Conservation (phyloP, 2,329 filamentous ascomycete species). For the Phialophora tarda region DNA sequence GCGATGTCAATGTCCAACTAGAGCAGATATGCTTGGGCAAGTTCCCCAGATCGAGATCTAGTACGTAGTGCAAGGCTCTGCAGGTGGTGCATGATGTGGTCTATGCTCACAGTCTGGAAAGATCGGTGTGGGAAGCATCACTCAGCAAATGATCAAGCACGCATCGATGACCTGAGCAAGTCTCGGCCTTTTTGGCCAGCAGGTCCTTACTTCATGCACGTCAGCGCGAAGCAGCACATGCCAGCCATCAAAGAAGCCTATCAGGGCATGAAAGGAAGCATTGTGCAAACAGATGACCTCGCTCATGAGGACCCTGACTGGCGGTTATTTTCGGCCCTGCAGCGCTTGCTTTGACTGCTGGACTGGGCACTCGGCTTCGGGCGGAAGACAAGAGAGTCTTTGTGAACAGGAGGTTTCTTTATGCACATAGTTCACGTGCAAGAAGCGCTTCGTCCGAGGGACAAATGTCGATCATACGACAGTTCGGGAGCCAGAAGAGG, state of each 20-base stretch:
- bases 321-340: slow-evolving; percentile 19
- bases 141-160: background rate
- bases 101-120: background rate
- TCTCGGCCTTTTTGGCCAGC: background rate
- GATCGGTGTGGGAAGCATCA: background rate
- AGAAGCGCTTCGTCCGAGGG: background rate
- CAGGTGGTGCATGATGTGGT: background rate
- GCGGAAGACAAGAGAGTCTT: slow-evolving; percentile 13
- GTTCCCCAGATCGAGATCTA: background rate
- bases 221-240: slow-evolving; percentile 3
- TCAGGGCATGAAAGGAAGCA: background rate
- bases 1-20: background rate
- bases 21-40: background rate
- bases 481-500: background rate
- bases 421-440: slow-evolving; percentile 6
- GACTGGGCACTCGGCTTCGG: slow-evolving; percentile 9
- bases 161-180: background rate
- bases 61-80: background rate
- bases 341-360: slow-evolving; percentile 6
- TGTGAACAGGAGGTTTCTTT: slow-evolving; percentile 6
- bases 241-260: slow-evolving; percentile 10
- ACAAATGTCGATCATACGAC: background rate
- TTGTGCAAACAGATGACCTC: slow-evolving; percentile 14
- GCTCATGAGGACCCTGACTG: slow-evolving; percentile 3
- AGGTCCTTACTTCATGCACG: slow-evolving; percentile 5